Conservation (phyloP, 1,284 basidiomycete species). For the Boletus albobrunnescens region DNA sequence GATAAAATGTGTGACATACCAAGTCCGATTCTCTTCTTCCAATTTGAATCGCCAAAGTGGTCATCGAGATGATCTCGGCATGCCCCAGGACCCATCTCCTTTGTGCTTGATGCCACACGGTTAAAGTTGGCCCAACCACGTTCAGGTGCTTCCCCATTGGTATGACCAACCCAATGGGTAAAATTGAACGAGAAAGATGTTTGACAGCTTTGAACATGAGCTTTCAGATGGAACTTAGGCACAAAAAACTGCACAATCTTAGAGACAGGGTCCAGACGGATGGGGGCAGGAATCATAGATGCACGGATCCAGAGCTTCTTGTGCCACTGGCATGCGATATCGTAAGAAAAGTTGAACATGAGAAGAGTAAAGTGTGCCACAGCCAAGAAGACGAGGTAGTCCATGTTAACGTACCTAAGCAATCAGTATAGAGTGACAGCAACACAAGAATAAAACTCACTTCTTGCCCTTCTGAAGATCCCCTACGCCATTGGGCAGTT, state of each 20-base stretch:
- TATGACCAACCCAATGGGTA: neutral
- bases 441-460: neutral
- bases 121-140: neutral
- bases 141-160: neutral
- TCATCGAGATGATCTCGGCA: neutral
- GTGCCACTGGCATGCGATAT: neutral
- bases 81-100: neutral
- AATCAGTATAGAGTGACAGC: neutral
- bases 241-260: neutral
- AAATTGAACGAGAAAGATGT: conserved; percentile 1
- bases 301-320: neutral
- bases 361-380: neutral
- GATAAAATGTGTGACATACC: neutral
- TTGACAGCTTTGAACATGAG: conserved; percentile 3
- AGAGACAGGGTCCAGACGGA: neutral
- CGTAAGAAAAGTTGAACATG: neutral
- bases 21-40: neutral
- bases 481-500: neutral
- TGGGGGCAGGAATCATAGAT: neutral
- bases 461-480: neutral
- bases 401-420: neutral
- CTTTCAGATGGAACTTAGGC: conserved; percentile 1
- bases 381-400: neutral
- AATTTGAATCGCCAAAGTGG: neutral
- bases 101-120: neutral